phyloP scores from a whole-genome alignment of 345 rosid species.

The Eucalyptus decipiens region DNA sequence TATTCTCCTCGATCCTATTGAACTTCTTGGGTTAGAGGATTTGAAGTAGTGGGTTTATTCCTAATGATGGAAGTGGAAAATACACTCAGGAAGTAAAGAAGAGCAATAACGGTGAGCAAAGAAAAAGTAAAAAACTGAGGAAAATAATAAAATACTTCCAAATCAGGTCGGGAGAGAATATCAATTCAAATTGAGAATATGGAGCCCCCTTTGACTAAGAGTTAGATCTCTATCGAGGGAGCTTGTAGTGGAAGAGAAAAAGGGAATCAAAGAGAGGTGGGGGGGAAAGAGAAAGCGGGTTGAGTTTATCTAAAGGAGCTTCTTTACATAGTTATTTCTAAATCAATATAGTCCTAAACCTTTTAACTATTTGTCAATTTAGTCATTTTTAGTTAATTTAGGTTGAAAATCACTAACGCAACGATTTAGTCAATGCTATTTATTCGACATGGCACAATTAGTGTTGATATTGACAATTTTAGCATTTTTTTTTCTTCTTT shows the following conservation, averaged over 20 bases:
- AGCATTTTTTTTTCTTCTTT: not conserved
- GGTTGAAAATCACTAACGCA: fast-evolving
- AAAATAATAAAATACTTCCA: not conserved
- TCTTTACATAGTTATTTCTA: too few relatives aligned
- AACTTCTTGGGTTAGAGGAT: not conserved
- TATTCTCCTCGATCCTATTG: not conserved
- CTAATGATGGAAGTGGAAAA: not conserved
- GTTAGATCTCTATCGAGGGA: not conserved
- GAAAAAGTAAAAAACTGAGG: too few relatives aligned
- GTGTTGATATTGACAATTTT: not conserved
- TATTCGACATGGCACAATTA: fast-evolving
- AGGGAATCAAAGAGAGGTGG: not conserved
- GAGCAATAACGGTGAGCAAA: not conserved
- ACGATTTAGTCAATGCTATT: fast-evolving
- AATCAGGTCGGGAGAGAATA: not conserved
- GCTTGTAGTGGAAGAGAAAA: not conserved
- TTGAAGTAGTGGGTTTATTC: not conserved
- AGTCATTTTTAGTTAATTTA: not conserved
- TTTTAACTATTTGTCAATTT: fast-evolving
- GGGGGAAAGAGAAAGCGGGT: not conserved
- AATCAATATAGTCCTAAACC: fast-evolving
- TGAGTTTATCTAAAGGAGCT: not conserved
- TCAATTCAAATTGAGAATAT: not conserved
- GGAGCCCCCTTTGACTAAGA: not conserved
- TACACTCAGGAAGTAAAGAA: not conserved